Percentiles rank a stretch among this genome's conserved stretches.
phyloP scores from a whole-genome alignment of 2,329 filamentous ascomycete genomes.

The Colletotrichum sp. region DNA sequence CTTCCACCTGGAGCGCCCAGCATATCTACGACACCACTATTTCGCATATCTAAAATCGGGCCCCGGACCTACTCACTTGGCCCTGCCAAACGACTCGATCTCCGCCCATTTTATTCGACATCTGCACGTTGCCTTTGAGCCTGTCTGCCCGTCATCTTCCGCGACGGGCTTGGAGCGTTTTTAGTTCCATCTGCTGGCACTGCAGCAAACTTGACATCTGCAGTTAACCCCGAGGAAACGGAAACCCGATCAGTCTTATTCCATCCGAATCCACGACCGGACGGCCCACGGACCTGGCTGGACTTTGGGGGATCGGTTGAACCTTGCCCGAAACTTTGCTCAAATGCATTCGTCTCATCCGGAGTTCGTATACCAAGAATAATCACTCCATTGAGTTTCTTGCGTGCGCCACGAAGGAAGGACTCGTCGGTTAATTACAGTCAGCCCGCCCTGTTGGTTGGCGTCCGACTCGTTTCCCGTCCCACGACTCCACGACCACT shows the following conservation, averaged over 20 bases:
- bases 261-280: constrained; percentile 1
- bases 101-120: not conserved
- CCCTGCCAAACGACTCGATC: not conserved
- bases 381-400: not conserved
- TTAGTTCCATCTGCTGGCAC: not conserved
- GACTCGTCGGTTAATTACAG: not conserved
- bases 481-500: constrained; percentile 5
- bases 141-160: not conserved
- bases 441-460: not conserved
- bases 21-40: not conserved
- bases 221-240: not conserved
- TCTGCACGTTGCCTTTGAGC: not conserved
- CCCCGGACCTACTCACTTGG: not conserved
- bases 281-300: not conserved
- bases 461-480: not conserved
- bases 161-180: not conserved
- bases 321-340: not conserved
- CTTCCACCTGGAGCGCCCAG: constrained; percentile 1
- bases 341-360: constrained; percentile 12
- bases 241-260: not conserved
- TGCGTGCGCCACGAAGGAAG: not conserved
- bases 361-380: not conserved
- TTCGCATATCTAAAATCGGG: constrained; percentile 9
- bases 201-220: not conserved
- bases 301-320: not conserved